phyloP scores from a whole-genome alignment of 2,329 filamentous ascomycete species.

The Calonectria honghensis region DNA sequence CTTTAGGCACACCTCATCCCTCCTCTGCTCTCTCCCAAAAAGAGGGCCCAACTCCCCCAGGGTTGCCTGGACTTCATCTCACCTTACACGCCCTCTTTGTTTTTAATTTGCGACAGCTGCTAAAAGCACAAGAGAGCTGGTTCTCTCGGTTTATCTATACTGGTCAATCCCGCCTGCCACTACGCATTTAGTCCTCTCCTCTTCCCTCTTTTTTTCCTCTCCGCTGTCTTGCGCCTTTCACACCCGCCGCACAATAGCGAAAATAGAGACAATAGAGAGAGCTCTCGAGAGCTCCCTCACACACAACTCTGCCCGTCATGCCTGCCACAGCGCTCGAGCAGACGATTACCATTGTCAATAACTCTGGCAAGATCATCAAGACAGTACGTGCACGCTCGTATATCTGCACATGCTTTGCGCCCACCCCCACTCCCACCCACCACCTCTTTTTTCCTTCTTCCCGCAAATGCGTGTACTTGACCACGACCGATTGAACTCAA shows the following conservation, averaged over 20 bases:
- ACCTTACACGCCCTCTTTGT: constrained; percentile 36
- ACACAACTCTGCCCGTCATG: constrained; percentile 58
- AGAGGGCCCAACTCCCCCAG: constrained; percentile 33
- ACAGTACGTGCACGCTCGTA: constrained; percentile 76
- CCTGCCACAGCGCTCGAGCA: constrained; percentile 68
- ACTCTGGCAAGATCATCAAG: constrained; percentile 91
- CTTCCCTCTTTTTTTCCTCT: not conserved
- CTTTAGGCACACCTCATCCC: constrained; percentile 28
- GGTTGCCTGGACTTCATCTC: constrained; percentile 27
- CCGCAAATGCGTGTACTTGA: not conserved
- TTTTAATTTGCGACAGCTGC: constrained; percentile 38
- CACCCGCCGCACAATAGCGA: constrained; percentile 7
- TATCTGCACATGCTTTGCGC: not conserved
- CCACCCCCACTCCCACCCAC: not conserved
- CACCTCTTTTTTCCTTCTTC: not conserved
- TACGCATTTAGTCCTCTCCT: not conserved
- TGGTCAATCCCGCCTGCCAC: not conserved
- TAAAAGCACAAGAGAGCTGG: constrained; percentile 50
- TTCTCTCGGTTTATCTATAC: constrained; percentile 40
- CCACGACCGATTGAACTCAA: constrained; percentile 29
- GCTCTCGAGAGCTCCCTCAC: constrained; percentile 41
- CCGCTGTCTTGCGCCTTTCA: not conserved
- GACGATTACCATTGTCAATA: constrained; percentile 93
- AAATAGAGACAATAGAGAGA: not conserved
- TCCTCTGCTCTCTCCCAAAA: constrained; percentile 15